Evolutionary conservation across 2,329 filamentous ascomycete genomes (phyloP).

Genomic region (Aspergillus fischeri): DNA sequence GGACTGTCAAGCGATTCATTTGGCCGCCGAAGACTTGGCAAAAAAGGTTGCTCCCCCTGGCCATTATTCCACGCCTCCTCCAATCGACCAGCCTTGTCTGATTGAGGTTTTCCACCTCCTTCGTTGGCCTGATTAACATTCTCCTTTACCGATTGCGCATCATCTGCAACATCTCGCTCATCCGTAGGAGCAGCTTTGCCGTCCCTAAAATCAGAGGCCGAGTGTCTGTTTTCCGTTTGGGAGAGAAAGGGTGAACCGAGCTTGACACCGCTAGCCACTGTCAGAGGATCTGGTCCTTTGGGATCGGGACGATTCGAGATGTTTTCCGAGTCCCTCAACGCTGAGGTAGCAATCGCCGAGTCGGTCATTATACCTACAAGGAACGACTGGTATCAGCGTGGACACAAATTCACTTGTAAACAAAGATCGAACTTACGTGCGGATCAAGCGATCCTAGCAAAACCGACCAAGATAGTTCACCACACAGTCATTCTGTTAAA

Average conservation of each 20-base stretch:
- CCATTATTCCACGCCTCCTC: slow-evolving; percentile 15
- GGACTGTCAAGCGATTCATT: slow-evolving; percentile 22
- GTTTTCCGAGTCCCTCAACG: slow-evolving; percentile 16
- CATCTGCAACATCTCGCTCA: slow-evolving; percentile 7
- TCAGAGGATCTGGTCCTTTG: slow-evolving; percentile 17
- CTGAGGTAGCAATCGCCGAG: slow-evolving; percentile 14
- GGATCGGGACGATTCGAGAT: slow-evolving; percentile 14
- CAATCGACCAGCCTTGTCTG: slow-evolving; percentile 4
- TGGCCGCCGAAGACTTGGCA: slow-evolving; percentile 21
- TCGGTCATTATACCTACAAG: slow-evolving; percentile 22
- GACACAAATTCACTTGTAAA: neutral
- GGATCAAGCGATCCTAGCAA: slow-evolving; percentile 11
- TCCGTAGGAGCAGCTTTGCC: slow-evolving; percentile 11
- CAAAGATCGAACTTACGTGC: slow-evolving; percentile 14
- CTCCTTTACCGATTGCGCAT: slow-evolving; percentile 1
- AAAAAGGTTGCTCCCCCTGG: slow-evolving; percentile 16
- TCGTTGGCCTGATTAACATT: slow-evolving; percentile 4
- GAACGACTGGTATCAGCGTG: slow-evolving; percentile 2
- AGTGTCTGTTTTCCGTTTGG: slow-evolving; percentile 21
- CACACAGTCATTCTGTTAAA: slow-evolving; percentile 12
- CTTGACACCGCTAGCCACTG: slow-evolving; percentile 17
- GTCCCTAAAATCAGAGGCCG: slow-evolving; percentile 13
- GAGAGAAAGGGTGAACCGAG: slow-evolving; percentile 28
- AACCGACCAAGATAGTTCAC: slow-evolving; percentile 2
- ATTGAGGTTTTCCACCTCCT: slow-evolving; percentile 6